These are phyloP conservation scores for Neofusicoccum ribis DNA, from an alignment of 2,329 filamentous ascomycete genomes.

Conservation along the genomic window DNA sequence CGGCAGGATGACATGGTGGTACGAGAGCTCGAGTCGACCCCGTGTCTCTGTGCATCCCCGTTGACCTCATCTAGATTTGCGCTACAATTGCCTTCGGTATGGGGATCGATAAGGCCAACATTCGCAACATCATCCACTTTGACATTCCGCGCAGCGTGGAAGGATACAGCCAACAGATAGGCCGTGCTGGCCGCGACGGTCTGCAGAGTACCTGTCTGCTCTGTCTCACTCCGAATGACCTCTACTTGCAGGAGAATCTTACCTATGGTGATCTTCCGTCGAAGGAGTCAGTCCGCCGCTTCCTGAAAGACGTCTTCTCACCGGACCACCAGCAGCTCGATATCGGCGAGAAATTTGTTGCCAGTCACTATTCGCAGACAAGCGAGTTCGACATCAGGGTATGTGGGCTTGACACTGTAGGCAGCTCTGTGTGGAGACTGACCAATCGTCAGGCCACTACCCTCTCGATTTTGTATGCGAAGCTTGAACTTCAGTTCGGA, in stretches of 20 bases:
- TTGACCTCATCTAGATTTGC: constrained; percentile 34
- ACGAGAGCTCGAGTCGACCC: not conserved
- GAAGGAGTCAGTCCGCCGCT: constrained; percentile 45
- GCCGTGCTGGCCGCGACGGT: constrained; percentile 57
- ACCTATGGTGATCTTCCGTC: constrained; percentile 62
- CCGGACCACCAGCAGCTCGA: constrained; percentile 26
- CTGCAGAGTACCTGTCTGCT: constrained; percentile 57
- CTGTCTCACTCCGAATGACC: constrained; percentile 59
- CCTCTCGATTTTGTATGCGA: constrained; percentile 57
- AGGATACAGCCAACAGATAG: constrained; percentile 60
- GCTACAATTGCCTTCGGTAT: constrained; percentile 62
- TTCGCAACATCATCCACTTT: constrained; percentile 57
- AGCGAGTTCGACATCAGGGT: constrained; percentile 56
- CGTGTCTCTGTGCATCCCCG: not conserved
- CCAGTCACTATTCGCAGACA: constrained; percentile 48
- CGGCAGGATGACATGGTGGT: constrained; percentile 43
- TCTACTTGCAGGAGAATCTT: constrained; percentile 61
- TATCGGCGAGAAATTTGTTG: constrained; percentile 48
- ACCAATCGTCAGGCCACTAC: constrained; percentile 36
- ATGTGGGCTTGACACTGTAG: not conserved
- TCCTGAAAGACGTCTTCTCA: constrained; percentile 56
- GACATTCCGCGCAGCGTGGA: constrained; percentile 55
- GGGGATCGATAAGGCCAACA: constrained; percentile 60
- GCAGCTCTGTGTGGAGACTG: constrained; percentile 32
- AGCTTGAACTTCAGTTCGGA: constrained; percentile 60